Evolutionary conservation across 129 eudicot genomes (phyloP).

Genomic region (Flaveria sonorensis): DNA sequence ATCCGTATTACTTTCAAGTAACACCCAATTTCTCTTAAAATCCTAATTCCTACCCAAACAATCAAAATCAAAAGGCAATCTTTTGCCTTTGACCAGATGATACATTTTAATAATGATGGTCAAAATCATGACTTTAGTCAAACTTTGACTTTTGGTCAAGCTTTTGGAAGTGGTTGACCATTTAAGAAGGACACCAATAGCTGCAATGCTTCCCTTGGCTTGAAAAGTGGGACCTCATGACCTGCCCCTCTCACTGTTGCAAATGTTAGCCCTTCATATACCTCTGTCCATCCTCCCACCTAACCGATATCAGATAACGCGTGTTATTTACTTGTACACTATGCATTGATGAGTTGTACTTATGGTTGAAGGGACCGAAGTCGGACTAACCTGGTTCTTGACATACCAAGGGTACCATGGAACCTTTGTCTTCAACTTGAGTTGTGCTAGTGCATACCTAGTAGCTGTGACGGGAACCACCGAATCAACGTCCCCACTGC

Average conservation of each 20-base stretch:
- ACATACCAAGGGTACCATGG: conserved; percentile 99
- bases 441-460: conserved; percentile 85
- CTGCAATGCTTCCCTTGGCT: conserved; percentile 90
- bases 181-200: conserved; percentile 66
- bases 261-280: conserved; percentile 88
- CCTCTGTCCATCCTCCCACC: conserved; percentile 99
- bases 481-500: conserved; percentile 96
- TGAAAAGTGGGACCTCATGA: conserved; percentile 95
- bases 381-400: conserved; percentile 80
- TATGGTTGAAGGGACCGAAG: conserved; percentile 15
- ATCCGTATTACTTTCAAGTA: conserved; percentile 14
- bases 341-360: conserved; percentile 19
- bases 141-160: conserved; percentile 39
- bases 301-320: conserved; percentile 21
- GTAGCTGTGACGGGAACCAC: conserved; percentile 99
- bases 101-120: conserved; percentile 18
- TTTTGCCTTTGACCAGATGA: conserved; percentile 35
- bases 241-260: conserved; percentile 99
- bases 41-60: conserved; percentile 18
- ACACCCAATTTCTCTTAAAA: not conserved
- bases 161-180: conserved; percentile 83
- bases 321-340: not conserved
- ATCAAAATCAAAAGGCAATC: conserved; percentile 31
- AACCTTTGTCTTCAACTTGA: conserved; percentile 62
- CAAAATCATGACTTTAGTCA: conserved; percentile 28